Evolutionary conservation across 805 yeast species (phyloP), one percentile per base, ranked within the genome.

Genomic region (Pichia manshurica): DNA sequence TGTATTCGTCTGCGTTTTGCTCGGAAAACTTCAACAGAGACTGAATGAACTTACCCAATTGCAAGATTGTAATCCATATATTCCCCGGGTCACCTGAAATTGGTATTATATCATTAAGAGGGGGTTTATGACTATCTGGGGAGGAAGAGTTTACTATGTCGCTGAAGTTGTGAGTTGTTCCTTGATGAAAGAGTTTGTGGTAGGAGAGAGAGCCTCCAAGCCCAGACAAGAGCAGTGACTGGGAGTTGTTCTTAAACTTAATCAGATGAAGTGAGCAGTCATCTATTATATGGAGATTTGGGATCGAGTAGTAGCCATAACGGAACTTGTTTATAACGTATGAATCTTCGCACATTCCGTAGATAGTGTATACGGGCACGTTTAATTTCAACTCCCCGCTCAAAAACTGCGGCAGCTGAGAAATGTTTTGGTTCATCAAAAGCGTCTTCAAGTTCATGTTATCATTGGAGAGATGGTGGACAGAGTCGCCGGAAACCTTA

Each of bases 321-420:
- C 81, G 72, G 62, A 85, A 77, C 66, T 77, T 78, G 53, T 81
- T 77, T 38, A 85, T 64, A 20, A 86, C 86, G 3, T 73, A 59
- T 1, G 87, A 79, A 60, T 85, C 95, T 60, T 85, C 95, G 47
- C 81, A 71, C 62, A 84, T 81, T 0, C 93, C 93, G 56, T 77
- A 81, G n/a, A 82, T 78, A 3, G 90, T 79, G 66, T 85, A 86
- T 1, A 86, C 87, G 0, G 95, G 93, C 3, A 74, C 77, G 35
- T 64, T 64, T 55, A 75, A 70, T 50, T 41, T 53, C 44, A 60
- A 57, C 40, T 65, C 65, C 9, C 76, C 85, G 47, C 58, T 56
- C 8, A 81, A 55, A 47, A 75, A 79, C 42, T 67, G 62, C 38
- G 75, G 68, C 39, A 81, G 63, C 54, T 82, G 84, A 20, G 82